phyloP scores from a whole-genome alignment of 2,329 filamentous ascomycete species.

The Harringtonia lauricola region DNA sequence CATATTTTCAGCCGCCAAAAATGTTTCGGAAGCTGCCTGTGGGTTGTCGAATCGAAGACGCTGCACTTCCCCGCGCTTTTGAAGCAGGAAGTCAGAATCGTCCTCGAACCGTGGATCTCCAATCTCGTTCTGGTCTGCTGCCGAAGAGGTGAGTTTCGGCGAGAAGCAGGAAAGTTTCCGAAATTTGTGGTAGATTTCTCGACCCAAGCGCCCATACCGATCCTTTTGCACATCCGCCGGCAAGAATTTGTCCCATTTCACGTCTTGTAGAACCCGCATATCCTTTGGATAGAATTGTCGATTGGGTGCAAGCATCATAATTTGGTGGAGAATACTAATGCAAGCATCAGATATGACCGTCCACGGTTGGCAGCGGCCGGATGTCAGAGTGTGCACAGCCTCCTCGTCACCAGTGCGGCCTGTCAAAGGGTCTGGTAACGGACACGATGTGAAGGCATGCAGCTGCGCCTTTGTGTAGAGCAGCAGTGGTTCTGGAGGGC shows the following conservation, averaged over 20 bases:
- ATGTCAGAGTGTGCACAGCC: constrained; percentile 35
- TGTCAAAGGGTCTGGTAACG: constrained; percentile 46
- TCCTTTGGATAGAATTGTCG: constrained; percentile 26
- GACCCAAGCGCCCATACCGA: constrained; percentile 18
- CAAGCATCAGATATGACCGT: constrained; percentile 13
- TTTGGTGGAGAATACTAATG: constrained; percentile 8
- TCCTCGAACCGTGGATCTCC: not conserved
- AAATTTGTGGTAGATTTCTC: constrained; percentile 20
- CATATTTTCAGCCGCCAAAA: not conserved
- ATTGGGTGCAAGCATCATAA: constrained; percentile 18
- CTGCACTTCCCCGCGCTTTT: constrained; percentile 6
- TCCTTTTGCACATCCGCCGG: constrained; percentile 27
- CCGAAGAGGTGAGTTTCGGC: too few relatives aligned
- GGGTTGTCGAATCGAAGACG: constrained; percentile 6
- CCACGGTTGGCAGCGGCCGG: constrained; percentile 41
- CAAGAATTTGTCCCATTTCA: constrained; percentile 20
- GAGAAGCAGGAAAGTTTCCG: constrained; percentile 15
- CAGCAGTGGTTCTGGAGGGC: constrained; percentile 41
- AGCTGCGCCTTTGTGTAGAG: constrained; percentile 45
- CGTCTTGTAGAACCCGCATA: constrained; percentile 22
- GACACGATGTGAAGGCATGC: constrained; percentile 50
- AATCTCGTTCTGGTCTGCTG: too few relatives aligned
- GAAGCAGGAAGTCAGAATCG: not conserved
- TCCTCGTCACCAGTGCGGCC: constrained; percentile 50
- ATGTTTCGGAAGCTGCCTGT: not conserved